Percentiles rank a stretch among this genome's conserved stretches.
phyloP scores from a whole-genome alignment of 306 rosid species.

The Dalbergia oliveri region DNA sequence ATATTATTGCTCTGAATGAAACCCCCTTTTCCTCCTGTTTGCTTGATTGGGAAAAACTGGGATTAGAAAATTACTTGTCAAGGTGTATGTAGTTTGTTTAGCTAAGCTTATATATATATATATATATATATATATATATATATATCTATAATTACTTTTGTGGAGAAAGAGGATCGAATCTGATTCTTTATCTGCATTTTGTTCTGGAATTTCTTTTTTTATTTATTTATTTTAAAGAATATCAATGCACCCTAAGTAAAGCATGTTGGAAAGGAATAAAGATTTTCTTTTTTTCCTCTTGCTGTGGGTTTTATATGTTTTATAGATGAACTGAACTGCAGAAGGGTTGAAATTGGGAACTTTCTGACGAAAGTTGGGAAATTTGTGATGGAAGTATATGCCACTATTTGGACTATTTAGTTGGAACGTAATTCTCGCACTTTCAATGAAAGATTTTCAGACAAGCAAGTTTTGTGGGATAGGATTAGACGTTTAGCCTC shows the following conservation, averaged over 20 bases:
- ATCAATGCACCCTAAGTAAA: too few species aligned
- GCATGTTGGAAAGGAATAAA: background rate
- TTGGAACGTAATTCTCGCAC: too few species aligned
- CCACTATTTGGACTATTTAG: too few species aligned
- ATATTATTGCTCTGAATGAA: background rate
- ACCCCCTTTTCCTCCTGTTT: background rate
- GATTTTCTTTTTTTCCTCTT: too few species aligned
- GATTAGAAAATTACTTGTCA: background rate
- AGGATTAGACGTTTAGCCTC: too few species aligned
- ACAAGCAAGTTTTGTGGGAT: too few species aligned
- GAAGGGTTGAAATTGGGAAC: slow-evolving; percentile 1
- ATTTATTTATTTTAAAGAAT: too few species aligned
- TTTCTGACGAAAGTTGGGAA: background rate
- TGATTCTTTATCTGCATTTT: background rate
- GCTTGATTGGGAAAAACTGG: background rate
- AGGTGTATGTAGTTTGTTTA: background rate
- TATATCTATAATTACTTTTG: too few species aligned
- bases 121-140: too few species aligned
- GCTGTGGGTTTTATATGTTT: background rate
- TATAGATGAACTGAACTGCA: background rate
- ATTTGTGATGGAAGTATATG: background rate
- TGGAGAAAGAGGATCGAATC: background rate
- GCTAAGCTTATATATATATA: too few species aligned
- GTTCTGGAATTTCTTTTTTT: too few species aligned
- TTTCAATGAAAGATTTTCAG: too few species aligned